Conservation (phyloP, 2,329 filamentous ascomycete species). For the Chrysoporthe austroafricana region DNA sequence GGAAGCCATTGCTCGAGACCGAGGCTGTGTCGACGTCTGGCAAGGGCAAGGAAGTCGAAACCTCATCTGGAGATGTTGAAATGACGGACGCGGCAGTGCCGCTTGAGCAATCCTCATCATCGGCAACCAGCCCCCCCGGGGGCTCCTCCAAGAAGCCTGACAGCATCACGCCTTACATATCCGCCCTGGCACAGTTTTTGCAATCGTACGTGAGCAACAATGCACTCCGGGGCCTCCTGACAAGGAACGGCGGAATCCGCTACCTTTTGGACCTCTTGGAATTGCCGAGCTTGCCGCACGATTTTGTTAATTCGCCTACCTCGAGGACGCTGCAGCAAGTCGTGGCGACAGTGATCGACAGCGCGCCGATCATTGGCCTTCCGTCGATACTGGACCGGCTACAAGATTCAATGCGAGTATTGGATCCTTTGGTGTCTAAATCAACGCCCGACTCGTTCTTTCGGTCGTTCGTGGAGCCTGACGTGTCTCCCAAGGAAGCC, state of each 20-base stretch:
- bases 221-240: conserved; percentile 72
- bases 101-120: not conserved
- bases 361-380: conserved; percentile 77
- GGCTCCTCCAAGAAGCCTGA: conserved; percentile 16
- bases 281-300: conserved; percentile 76
- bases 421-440: conserved; percentile 66
- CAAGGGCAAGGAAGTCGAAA: conserved; percentile 46
- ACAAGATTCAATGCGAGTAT: conserved; percentile 67
- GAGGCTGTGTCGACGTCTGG: conserved; percentile 33
- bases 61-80: conserved; percentile 58
- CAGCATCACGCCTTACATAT: conserved; percentile 70
- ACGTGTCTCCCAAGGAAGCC: conserved; percentile 38
- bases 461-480: conserved; percentile 62
- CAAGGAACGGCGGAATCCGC: conserved; percentile 80
- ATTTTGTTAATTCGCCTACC: conserved; percentile 69
- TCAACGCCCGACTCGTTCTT: conserved; percentile 69
- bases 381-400: conserved; percentile 79
- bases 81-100: conserved; percentile 60
- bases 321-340: conserved; percentile 74
- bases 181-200: conserved; percentile 77
- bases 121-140: conserved; percentile 30
- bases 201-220: conserved; percentile 74
- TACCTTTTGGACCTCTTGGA: conserved; percentile 82
- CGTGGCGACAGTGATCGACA: conserved; percentile 77
- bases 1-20: conserved; percentile 38